Evolutionary conservation across 352 stramenopile species (phyloP).

Genomic region (Globisporangium okanoganense): DNA sequence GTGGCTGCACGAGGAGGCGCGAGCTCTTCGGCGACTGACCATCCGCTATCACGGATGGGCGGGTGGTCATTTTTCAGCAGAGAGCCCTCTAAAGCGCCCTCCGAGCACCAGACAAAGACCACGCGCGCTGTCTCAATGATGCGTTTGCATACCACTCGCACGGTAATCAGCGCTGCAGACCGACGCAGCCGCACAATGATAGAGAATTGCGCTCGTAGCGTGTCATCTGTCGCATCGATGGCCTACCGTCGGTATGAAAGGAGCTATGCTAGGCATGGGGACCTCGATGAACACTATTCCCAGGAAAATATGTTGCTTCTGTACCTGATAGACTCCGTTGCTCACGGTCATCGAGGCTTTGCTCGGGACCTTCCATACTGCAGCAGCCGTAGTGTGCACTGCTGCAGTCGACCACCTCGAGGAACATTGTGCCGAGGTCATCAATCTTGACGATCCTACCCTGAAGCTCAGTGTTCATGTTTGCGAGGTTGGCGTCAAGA

Average conservation of each 20-base stretch:
- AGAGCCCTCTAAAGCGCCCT: not conserved
- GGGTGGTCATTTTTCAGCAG: not conserved
- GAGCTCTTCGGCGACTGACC: not conserved
- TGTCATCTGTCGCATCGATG: not conserved
- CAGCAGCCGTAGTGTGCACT: not conserved
- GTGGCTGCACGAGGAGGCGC: too few relatives aligned
- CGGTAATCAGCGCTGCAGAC: not conserved
- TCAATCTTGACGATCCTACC: not conserved
- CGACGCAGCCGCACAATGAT: not conserved
- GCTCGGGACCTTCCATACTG: not conserved
- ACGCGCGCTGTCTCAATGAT: not conserved
- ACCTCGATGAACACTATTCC: too few relatives aligned
- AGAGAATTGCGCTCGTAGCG: not conserved
- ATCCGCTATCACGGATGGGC: not conserved
- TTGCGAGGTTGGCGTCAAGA: not conserved
- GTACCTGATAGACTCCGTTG: slow-evolving; percentile 6
- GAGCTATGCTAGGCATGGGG: too few relatives aligned
- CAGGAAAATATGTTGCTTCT: too few relatives aligned
- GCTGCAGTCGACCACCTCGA: slow-evolving; percentile 1
- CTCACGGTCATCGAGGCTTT: not conserved
- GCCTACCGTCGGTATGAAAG: too few relatives aligned
- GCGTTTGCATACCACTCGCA: not conserved
- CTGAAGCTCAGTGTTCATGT: not conserved
- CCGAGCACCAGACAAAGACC: not conserved
- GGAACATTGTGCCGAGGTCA: not conserved